These are phyloP conservation scores for Phaeosphaeria sp. DNA, from an alignment of 2,329 filamentous ascomycete genomes.

Conservation along the genomic window DNA sequence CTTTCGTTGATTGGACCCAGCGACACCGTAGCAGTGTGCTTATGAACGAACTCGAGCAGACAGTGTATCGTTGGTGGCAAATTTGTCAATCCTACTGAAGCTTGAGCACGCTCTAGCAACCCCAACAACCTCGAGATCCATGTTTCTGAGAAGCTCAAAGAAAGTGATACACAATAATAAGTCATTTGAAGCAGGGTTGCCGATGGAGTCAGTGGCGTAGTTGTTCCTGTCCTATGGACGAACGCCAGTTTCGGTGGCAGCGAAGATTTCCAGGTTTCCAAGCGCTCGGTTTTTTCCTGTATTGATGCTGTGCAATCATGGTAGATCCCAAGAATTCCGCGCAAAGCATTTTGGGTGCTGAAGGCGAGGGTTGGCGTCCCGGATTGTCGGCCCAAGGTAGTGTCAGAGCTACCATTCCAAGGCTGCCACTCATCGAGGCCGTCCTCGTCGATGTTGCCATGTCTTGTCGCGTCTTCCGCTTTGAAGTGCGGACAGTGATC, in stretches of 20 bases:
- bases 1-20: constrained; percentile 19
- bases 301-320: constrained; percentile 19
- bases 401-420: constrained; percentile 61
- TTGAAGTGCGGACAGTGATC: constrained; percentile 59
- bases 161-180: constrained; percentile 32
- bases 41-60: constrained; percentile 29
- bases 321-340: constrained; percentile 40
- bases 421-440: constrained; percentile 77
- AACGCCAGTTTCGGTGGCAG: constrained; percentile 34
- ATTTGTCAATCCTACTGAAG: constrained; percentile 28
- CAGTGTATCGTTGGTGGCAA: constrained; percentile 38
- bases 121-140: constrained; percentile 26
- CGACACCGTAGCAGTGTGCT: constrained; percentile 16
- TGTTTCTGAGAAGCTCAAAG: constrained; percentile 25
- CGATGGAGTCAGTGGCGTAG: constrained; percentile 31
- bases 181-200: constrained; percentile 35
- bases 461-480: constrained; percentile 54
- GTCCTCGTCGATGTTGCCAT: constrained; percentile 65
- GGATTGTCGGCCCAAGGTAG: constrained; percentile 41
- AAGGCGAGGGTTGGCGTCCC: constrained; percentile 50
- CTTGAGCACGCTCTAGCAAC: constrained; percentile 31
- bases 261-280: constrained; percentile 47
- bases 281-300: constrained; percentile 37
- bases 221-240: constrained; percentile 17
- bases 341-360: constrained; percentile 61